These are phyloP conservation scores for Linnemannia elongata DNA, from an alignment of 192 early-diverging fungal species.

Conservation along the genomic window DNA sequence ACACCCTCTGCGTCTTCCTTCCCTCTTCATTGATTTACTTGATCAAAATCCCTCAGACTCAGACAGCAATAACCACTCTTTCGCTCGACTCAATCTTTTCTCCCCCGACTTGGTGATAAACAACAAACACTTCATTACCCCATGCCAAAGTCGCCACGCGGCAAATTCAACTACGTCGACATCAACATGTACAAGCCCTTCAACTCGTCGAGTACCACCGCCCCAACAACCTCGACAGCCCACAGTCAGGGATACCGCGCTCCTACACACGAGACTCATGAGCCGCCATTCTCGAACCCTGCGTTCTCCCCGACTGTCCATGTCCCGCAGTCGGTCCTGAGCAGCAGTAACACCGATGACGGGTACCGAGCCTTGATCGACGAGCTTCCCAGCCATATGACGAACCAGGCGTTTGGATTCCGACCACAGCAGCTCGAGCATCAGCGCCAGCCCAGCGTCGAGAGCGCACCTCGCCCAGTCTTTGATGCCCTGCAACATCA, in stretches of 20 bases:
- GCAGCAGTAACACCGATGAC: not conserved
- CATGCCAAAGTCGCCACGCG: not conserved
- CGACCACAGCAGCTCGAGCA: not conserved
- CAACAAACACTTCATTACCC: not conserved
- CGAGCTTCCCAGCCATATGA: not conserved
- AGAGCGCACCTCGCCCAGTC: not conserved
- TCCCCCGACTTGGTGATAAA: not conserved
- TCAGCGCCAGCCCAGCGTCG: not conserved
- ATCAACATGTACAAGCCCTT: constrained; percentile 1
- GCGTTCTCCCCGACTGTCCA: not conserved
- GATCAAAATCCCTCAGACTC: not conserved
- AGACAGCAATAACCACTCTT: not conserved
- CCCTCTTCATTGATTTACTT: not conserved
- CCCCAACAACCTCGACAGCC: not conserved
- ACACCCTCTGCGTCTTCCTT: not conserved
- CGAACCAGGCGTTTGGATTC: not conserved
- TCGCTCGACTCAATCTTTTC: not conserved
- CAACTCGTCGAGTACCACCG: not conserved
- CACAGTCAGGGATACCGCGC: not conserved
- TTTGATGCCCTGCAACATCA: not conserved
- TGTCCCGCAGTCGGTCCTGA: not conserved
- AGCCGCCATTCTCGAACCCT: not conserved
- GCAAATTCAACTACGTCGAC: not conserved
- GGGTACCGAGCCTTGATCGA: not conserved
- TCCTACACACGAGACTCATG: not conserved